Conservation (phyloP, 176 grass and related monocot species). For the Avena atlantica region DNA sequence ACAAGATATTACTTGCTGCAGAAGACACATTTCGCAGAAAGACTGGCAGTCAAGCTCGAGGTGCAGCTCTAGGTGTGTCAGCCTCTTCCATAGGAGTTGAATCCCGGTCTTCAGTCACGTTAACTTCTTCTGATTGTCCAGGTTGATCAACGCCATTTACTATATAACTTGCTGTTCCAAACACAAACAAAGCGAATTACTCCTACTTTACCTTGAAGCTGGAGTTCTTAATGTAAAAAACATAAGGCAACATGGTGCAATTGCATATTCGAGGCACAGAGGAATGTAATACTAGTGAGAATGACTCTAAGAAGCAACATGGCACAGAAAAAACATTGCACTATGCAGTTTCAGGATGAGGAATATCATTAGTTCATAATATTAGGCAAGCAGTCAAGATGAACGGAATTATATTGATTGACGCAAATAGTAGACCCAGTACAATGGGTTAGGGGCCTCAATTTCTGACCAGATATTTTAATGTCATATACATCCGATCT, state of each 20-base stretch:
- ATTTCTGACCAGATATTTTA: slow-evolving; percentile 21
- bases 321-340: neutral
- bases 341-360: neutral
- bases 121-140: slow-evolving; percentile 31
- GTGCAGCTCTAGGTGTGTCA: slow-evolving; percentile 25
- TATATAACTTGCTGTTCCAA: slow-evolving; percentile 51
- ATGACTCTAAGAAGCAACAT: neutral
- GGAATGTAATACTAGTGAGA: neutral
- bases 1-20: neutral
- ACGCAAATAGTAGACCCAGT: neutral
- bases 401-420: neutral
- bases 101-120: slow-evolving; percentile 34
- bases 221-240: slow-evolving; percentile 6
- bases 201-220: slow-evolving; percentile 1
- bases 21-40: neutral
- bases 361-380: neutral
- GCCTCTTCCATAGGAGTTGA: slow-evolving; percentile 40
- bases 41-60: slow-evolving; percentile 15
- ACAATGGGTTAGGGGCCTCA: neutral
- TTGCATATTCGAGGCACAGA: neutral
- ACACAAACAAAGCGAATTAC: slow-evolving; percentile 35
- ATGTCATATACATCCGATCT: neutral
- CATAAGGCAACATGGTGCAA: neutral
- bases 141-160: slow-evolving; percentile 51
- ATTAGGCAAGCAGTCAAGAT: neutral